Evolutionary conservation across 2,329 filamentous ascomycete genomes (phyloP).

Genomic region (Scytalidium sp.): DNA sequence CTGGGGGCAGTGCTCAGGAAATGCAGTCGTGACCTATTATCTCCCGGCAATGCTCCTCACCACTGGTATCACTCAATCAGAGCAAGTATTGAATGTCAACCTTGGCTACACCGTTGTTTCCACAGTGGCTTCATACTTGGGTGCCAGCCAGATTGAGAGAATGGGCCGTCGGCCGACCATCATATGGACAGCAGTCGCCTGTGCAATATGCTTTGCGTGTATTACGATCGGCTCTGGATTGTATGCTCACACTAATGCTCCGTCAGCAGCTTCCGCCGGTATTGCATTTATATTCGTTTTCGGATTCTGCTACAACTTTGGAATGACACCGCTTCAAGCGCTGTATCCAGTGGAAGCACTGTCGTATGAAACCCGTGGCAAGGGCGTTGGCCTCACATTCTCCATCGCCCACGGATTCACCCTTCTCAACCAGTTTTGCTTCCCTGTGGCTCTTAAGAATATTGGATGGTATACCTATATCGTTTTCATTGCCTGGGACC

Average conservation of each 20-base stretch:
- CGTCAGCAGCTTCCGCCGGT: conserved; percentile 38
- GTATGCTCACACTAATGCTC: conserved; percentile 12
- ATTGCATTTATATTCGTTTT: conserved; percentile 53
- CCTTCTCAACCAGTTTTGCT: conserved; percentile 42
- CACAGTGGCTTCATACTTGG: conserved; percentile 48
- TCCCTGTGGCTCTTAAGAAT: conserved; percentile 41
- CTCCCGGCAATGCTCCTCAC: conserved; percentile 46
- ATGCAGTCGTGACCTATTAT: conserved; percentile 46
- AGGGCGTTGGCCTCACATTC: conserved; percentile 50
- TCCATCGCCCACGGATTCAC: conserved; percentile 39
- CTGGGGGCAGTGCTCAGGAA: conserved; percentile 48
- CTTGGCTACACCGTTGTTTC: conserved; percentile 52
- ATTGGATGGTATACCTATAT: conserved; percentile 53
- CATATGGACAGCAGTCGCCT: conserved; percentile 43
- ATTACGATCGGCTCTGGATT: conserved; percentile 32
- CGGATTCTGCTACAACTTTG: conserved; percentile 46
- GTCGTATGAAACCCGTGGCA: conserved; percentile 49
- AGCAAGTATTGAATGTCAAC: conserved; percentile 48
- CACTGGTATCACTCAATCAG: conserved; percentile 44
- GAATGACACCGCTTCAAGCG: conserved; percentile 39
- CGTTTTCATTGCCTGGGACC: conserved; percentile 41
- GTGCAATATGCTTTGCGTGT: conserved; percentile 45
- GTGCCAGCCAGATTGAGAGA: conserved; percentile 51
- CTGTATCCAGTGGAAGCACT: conserved; percentile 52
- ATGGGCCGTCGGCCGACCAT: conserved; percentile 55